phyloP scores from a whole-genome alignment of 257 asterid species.

The Solanum arcanum region DNA sequence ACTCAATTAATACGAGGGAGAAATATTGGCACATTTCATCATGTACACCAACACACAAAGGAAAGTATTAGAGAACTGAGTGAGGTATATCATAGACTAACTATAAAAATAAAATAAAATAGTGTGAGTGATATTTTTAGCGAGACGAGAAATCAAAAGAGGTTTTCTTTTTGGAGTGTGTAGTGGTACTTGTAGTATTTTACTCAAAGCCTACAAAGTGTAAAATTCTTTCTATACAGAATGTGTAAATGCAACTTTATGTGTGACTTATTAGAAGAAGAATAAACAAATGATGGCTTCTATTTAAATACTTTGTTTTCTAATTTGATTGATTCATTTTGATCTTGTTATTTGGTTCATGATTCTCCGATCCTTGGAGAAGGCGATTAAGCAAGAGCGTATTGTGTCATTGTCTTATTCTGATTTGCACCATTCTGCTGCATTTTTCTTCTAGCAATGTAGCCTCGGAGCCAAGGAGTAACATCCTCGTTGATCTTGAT shows the following conservation, averaged over 20 bases:
- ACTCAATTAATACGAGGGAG: not conserved
- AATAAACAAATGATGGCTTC: not conserved
- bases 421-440: slow-evolving; percentile 45
- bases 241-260: not conserved
- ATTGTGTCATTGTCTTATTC: slow-evolving; percentile 25
- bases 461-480: slow-evolving; percentile 89
- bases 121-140: not conserved
- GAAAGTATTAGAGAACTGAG: not conserved
- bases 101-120: too few relatives aligned
- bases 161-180: not conserved
- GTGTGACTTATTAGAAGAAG: not conserved
- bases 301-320: not conserved
- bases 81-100: not conserved
- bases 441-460: slow-evolving; percentile 76
- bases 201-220: not conserved
- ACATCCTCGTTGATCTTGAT: slow-evolving; percentile 88
- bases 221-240: not conserved
- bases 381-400: slow-evolving; percentile 79
- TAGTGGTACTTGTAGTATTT: not conserved
- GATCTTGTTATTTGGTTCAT: slow-evolving; percentile 9
- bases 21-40: not conserved
- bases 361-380: slow-evolving; percentile 45
- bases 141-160: not conserved
- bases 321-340: not conserved
- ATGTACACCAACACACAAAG: not conserved